Evolutionary conservation across 768 basidiomycete species (phyloP).

Genomic region (Lactarius trivialis): DNA sequence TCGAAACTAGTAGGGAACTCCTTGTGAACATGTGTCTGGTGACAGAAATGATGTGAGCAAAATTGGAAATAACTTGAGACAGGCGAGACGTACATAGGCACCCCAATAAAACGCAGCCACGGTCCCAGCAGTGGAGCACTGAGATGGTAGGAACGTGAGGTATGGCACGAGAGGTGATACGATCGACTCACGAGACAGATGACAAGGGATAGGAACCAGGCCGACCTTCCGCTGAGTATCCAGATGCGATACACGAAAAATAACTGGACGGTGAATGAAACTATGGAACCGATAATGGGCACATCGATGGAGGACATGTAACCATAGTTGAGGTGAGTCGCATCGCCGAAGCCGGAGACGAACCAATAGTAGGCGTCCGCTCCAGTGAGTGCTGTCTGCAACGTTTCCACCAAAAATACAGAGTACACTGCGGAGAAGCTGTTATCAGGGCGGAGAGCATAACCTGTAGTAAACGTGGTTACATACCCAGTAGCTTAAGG

Average conservation of each 20-base stretch:
- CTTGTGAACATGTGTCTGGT: too few relatives aligned
- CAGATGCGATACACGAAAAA: conserved; percentile 32
- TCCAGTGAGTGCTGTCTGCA: conserved; percentile 21
- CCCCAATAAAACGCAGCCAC: too few relatives aligned
- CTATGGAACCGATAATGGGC: conserved; percentile 22
- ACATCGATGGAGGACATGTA: conserved; percentile 26
- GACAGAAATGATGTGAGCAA: too few relatives aligned
- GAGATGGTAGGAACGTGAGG: background rate
- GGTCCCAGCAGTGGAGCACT: background rate
- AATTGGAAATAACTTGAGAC: too few relatives aligned
- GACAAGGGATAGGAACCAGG: background rate
- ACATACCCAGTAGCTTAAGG: conserved; percentile 9
- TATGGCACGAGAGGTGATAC: background rate
- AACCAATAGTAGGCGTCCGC: too few relatives aligned
- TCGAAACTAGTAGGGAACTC: too few relatives aligned
- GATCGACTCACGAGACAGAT: conserved; percentile 2
- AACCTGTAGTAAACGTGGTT: background rate
- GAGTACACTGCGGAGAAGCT: conserved; percentile 21
- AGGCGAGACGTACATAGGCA: too few relatives aligned
- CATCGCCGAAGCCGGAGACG: conserved; percentile 21
- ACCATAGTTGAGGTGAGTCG: conserved; percentile 21
- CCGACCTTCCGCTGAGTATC: background rate
- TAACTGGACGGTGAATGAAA: conserved; percentile 28
- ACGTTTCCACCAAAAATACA: conserved; percentile 25
- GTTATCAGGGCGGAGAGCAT: background rate